Conservation (phyloP, 2,329 filamentous ascomycete genomes). For the Pseudocercospora fuligena region DNA sequence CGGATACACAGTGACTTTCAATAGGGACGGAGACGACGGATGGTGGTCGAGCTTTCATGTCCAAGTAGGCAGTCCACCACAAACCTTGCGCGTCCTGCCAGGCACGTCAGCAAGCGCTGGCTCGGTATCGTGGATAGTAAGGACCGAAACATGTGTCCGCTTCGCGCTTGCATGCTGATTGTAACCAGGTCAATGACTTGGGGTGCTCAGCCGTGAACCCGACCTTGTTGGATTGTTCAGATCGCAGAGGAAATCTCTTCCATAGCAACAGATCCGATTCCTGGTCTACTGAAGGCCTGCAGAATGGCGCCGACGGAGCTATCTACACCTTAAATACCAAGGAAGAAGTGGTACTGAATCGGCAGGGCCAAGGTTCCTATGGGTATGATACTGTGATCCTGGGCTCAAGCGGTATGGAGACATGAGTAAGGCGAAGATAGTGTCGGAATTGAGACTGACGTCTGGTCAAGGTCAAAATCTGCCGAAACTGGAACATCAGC, state of each 20-base stretch:
- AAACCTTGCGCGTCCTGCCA: background rate
- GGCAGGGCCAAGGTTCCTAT: background rate
- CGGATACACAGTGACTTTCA: background rate
- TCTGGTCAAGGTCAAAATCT: constrained; percentile 20
- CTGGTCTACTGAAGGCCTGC: constrained; percentile 42
- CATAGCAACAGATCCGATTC: constrained; percentile 40
- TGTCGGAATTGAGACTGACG: too few species aligned
- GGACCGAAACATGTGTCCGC: background rate
- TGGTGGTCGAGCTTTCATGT: constrained; percentile 34
- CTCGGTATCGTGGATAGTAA: background rate
- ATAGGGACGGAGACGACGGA: constrained; percentile 25
- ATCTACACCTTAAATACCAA: background rate
- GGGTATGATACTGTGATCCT: constrained; percentile 12
- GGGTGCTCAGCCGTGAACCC: background rate
- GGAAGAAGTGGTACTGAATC: background rate
- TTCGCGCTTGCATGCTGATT: background rate
- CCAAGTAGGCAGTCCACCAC: constrained; percentile 32
- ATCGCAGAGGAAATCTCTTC: constrained; percentile 37
- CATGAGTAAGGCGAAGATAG: too few species aligned
- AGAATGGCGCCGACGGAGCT: constrained; percentile 37
- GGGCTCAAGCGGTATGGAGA: background rate
- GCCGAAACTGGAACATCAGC: constrained; percentile 20
- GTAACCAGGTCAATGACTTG: background rate
- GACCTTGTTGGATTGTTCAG: constrained; percentile 33
- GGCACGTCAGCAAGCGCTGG: background rate